Conservation (phyloP, 805 yeast genomes). For the Saturnispora sekii region DNA sequence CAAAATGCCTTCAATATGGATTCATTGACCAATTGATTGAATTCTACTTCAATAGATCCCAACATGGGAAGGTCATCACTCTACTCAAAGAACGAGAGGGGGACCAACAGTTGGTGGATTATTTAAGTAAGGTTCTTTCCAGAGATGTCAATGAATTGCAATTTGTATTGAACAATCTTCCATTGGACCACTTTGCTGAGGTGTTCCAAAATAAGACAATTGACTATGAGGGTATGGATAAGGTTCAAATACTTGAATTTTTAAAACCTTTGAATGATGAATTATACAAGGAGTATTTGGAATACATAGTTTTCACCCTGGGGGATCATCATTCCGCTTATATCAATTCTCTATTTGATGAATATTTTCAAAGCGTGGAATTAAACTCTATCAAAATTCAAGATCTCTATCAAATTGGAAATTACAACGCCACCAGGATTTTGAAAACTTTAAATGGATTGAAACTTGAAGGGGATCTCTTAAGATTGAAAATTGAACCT, state of each 20-base stretch:
- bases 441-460: slow-evolving; percentile 14
- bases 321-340: slow-evolving; percentile 29
- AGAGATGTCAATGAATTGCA: too few species aligned
- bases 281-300: slow-evolving; percentile 40
- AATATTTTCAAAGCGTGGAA: slow-evolving; percentile 31
- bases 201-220: too few species aligned
- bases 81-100: slow-evolving; percentile 35
- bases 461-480: slow-evolving; percentile 14
- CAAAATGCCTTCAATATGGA: slow-evolving; percentile 36
- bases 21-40: slow-evolving; percentile 65
- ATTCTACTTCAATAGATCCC: slow-evolving; percentile 54
- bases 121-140: slow-evolving; percentile 36
- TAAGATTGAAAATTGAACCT: slow-evolving; percentile 46
- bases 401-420: slow-evolving; percentile 25
- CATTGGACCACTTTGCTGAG: too few species aligned
- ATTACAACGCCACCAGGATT: slow-evolving; percentile 32
- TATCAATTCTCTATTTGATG: slow-evolving; percentile 35
- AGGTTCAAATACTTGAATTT: slow-evolving; percentile 42
- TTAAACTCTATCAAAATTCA: slow-evolving; percentile 25
- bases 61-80: slow-evolving; percentile 59
- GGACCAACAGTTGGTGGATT: slow-evolving; percentile 18
- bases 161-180: too few species aligned
- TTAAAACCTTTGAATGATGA: slow-evolving; percentile 23
- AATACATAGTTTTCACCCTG: slow-evolving; percentile 36
- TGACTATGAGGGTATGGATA: too few species aligned